Evolutionary conservation across 345 rosid species (phyloP), one percentile per base, ranked within the genome.

Genomic region (Linum tenue): DNA sequence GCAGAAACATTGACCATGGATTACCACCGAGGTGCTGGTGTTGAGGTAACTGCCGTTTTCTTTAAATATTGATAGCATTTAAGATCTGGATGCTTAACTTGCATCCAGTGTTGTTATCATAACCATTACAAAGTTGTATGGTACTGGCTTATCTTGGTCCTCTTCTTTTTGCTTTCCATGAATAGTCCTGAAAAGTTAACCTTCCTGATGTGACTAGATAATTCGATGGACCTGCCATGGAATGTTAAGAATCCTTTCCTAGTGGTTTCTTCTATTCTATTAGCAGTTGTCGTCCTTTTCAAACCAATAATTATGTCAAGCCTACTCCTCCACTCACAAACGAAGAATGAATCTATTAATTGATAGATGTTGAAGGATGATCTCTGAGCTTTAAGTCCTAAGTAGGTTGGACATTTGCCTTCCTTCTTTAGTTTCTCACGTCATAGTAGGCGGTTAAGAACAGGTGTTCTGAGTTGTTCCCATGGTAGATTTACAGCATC

Each of bases 1-100:
- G 99, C 99, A 0, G 99, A 94, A 73, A 94, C 99, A 4, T 74
- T 94, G 59, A 62, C 97, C 2, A 90, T 94, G 99, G 99, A 94
- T 80, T 94, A 94, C 77, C 96, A 94, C 71, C 80, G 97, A 72
- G 99, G 99, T 57, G 97, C 90, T 3, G 88, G 65, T 37, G 99
- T 94, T 7, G 97, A 94, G 97, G 99, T 90, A 84, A 76, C 10
- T 62, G 22, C 31, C 14, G 16, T 37, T 9, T 55, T 6, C 1
- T 66, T 5, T 56, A 35, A 35, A 37, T 12, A 39, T 53, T 44
- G 51, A 14, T 44, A 44, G 7, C 7, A 44, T 56, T 62, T 62
- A 22, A 63, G n/a, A 40, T 64, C 17, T 41, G 63, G 4, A 37
- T 43, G 15, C 37, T 37, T 36, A 5, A 39, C 7, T 37, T 60